Evolutionary conservation across 352 stramenopile species (phyloP), one percentile per base, ranked within the genome.

Genomic region (Aphanomyces euteiches): DNA sequence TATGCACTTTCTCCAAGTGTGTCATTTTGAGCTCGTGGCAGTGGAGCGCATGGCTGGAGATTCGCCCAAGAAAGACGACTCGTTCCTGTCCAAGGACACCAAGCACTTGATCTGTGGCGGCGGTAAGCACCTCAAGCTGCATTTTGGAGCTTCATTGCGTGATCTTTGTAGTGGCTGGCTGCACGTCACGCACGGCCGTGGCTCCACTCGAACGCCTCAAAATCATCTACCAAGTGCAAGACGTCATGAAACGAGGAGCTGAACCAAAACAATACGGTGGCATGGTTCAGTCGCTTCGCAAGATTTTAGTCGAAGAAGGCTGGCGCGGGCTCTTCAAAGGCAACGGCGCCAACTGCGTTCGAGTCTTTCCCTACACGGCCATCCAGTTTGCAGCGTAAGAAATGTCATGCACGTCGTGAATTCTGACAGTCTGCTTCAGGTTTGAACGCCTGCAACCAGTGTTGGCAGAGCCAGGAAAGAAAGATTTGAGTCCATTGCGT

Each of bases 271-370:
- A 89, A 65, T 92, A 90, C 73, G 77, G 79, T 17, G 79, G 77
- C 56, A 74, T 93, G 21, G 63, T 66, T 41, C 76, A 82, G 69
- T 90, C 84, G 36, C 66, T 93, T 36, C 75, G 75, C 17, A 80
- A 86, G 64, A 92, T 93, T 57, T 68, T 79, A 56, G 78, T 67
- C 0, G 83, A 90, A 63, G 83, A 93, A 73, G 84, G 84, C 2
- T 21, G 82, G 21, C 75, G 76, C 17, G 85, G 84, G 13, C 86
- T 88, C 61, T 91, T 93, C 65, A 87, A 84, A 66, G 84, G 84
- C 64, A 92, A 93, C 75, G 85, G 85, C 59, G 84, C 83, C 67
- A 93, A 93, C 75, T 91, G 82, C 69, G 78, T 85, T n/a, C 85
- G 85, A 36, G 82, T 92, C 47, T 90, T 92, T 47, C 84, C 84